Percentiles rank a stretch among this genome's conserved stretches.
phyloP scores from a whole-genome alignment of 352 stramenopile genomes.

The Pseudoperonospora humuli region DNA sequence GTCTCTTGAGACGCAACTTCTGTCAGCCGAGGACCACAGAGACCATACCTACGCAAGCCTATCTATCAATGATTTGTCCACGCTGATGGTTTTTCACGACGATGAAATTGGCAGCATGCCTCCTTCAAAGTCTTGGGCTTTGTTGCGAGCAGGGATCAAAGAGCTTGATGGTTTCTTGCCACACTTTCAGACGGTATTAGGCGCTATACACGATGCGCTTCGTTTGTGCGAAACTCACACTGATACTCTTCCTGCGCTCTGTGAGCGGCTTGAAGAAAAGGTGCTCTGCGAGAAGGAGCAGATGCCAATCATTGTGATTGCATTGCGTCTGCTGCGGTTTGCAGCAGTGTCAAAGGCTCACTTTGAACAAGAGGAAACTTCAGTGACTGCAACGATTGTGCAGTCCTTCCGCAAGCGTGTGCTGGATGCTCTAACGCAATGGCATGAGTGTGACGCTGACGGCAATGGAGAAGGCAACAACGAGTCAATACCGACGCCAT shows the following conservation, averaged over 20 bases:
- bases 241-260: conserved; percentile 19
- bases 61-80: not conserved
- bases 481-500: conserved; percentile 24
- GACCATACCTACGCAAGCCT: not conserved
- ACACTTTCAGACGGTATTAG: conserved; percentile 30
- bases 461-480: conserved; percentile 7
- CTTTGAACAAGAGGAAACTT: conserved; percentile 4
- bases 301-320: conserved; percentile 6
- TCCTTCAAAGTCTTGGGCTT: conserved; percentile 7
- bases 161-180: conserved; percentile 34
- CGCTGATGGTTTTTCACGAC: conserved; percentile 10
- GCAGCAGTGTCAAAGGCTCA: conserved; percentile 8
- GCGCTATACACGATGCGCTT: conserved; percentile 24
- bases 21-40: conserved; percentile 15
- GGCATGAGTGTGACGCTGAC: conserved; percentile 29
- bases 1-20: conserved; percentile 15
- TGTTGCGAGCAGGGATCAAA: conserved; percentile 13
- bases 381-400: conserved; percentile 17
- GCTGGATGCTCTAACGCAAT: conserved; percentile 32
- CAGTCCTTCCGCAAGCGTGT: conserved; percentile 26
- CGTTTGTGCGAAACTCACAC: conserved; percentile 31
- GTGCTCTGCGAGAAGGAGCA: not conserved
- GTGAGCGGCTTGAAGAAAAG: conserved; percentile 17
- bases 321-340: conserved; percentile 21
- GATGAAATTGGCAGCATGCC: conserved; percentile 8